phyloP scores from a whole-genome alignment of 2,329 filamentous ascomycete species.

The Dendryphion nanum region DNA sequence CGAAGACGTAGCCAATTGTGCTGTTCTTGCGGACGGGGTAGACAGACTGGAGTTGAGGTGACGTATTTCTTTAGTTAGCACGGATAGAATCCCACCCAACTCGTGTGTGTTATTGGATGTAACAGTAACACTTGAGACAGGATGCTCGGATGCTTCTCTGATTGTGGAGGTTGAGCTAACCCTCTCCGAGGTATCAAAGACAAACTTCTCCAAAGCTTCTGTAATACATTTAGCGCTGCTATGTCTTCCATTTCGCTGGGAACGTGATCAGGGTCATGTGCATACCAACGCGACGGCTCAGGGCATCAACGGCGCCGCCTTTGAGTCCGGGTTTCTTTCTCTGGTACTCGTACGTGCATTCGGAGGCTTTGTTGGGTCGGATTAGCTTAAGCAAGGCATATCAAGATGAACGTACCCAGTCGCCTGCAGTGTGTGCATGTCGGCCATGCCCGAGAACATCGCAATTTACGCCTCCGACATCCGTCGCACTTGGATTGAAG shows the following conservation, averaged over 20 bases:
- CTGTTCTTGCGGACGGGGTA: not conserved
- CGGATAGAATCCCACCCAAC: not conserved
- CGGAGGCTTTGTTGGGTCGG: not conserved
- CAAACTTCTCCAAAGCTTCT: conserved; percentile 1
- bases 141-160: not conserved
- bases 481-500: not conserved
- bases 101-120: not conserved
- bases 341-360: conserved; percentile 1
- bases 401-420: not conserved
- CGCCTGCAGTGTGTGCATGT: conserved; percentile 1
- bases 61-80: not conserved
- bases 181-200: not conserved
- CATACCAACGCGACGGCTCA: conserved; percentile 1
- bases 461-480: not conserved
- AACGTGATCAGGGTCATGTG: not conserved
- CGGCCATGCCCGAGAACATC: conserved; percentile 1
- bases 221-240: conserved; percentile 1
- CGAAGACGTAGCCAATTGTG: not conserved
- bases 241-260: not conserved
- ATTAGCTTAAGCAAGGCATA: conserved; percentile 1
- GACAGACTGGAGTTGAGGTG: conserved; percentile 1
- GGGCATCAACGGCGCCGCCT: not conserved
- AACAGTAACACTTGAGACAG: conserved; percentile 1
- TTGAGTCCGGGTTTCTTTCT: conserved; percentile 1
- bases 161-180: not conserved